phyloP scores from a whole-genome alignment of 164 flowering plant genomes.

The Stephania cephalantha region DNA sequence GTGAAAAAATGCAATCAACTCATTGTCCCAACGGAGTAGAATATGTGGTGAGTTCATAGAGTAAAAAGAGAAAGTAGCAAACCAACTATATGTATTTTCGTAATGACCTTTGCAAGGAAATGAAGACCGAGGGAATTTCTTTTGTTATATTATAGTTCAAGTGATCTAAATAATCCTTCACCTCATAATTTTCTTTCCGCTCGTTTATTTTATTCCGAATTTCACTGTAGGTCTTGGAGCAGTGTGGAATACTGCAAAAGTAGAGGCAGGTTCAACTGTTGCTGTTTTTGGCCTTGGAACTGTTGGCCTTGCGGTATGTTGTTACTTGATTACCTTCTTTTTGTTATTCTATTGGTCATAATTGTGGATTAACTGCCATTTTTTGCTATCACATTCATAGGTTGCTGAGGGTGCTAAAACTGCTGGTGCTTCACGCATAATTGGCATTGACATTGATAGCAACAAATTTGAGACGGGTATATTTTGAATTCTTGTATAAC shows the following conservation, averaged over 20 bases:
- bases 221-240: slow-evolving; percentile 85
- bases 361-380: not conserved
- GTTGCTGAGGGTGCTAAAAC: slow-evolving; percentile 98
- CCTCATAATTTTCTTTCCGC: not conserved
- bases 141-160: not conserved
- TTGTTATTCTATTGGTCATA: slow-evolving; percentile 6
- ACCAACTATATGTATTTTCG: too few species aligned
- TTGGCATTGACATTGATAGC: slow-evolving; percentile 92
- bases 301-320: slow-evolving; percentile 95
- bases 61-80: too few species aligned
- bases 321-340: not conserved
- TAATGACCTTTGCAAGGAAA: too few species aligned
- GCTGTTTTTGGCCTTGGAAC: slow-evolving; percentile 99
- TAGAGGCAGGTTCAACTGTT: slow-evolving; percentile 89
- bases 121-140: not conserved
- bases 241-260: slow-evolving; percentile 99
- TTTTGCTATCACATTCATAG: slow-evolving; percentile 26
- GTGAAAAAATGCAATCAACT: too few species aligned
- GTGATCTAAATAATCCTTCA: not conserved
- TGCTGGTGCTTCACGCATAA: slow-evolving; percentile 94
- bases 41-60: too few species aligned
- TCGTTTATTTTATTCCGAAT: not conserved
- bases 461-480: slow-evolving; percentile 76
- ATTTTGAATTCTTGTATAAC: not conserved
- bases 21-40: too few species aligned